These are phyloP conservation scores for Eucalyptus erythrocorys DNA, from an alignment of 345 rosid species.

Conservation along the genomic window DNA sequence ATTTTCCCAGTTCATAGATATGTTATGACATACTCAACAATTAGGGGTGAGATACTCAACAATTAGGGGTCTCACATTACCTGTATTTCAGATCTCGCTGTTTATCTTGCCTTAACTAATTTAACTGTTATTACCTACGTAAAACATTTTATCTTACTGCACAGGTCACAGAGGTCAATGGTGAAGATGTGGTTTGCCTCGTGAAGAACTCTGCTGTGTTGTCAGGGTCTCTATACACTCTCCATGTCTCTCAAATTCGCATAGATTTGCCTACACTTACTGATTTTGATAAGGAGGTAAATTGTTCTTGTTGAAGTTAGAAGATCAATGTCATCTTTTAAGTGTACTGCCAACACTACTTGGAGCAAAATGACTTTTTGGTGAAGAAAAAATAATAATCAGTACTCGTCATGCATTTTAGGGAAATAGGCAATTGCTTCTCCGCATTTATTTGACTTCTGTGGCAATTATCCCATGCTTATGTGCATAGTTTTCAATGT, in stretches of 20 bases:
- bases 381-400: neutral
- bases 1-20: neutral
- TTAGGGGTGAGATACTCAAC: neutral
- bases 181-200: conserved; percentile 59
- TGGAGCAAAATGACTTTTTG: neutral
- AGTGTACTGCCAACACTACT: neutral
- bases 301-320: neutral
- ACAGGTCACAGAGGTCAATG: conserved; percentile 42
- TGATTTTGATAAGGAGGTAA: conserved; percentile 53
- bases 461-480: neutral
- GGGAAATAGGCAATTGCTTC: neutral
- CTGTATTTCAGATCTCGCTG: neutral
- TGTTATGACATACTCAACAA: neutral
- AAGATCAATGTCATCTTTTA: neutral
- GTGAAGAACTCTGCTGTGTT: conserved; percentile 57
- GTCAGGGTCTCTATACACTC: conserved; percentile 38
- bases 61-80: neutral
- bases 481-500: neutral
- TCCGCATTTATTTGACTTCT: neutral
- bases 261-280: conserved; percentile 55
- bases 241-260: conserved; percentile 63
- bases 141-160: neutral
- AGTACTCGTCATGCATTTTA: neutral
- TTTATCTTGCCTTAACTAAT: neutral
- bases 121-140: neutral